Conservation (phyloP, 345 rosid species). For the Murraya paniculata region DNA sequence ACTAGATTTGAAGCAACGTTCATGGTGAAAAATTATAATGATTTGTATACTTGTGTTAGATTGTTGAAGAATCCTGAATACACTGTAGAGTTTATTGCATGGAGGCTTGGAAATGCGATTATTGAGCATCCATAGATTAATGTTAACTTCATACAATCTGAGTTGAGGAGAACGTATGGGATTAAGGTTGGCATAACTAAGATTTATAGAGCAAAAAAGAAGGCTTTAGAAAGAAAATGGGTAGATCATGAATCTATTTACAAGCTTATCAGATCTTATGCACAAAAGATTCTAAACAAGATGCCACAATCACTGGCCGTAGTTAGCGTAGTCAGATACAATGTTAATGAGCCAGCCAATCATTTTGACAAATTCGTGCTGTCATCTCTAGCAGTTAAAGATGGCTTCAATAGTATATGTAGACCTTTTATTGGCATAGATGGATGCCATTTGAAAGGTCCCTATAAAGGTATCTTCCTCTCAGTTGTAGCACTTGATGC, state of each 20-base stretch:
- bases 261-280: not conserved
- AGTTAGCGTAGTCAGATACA: not conserved
- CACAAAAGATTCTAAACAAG: not conserved
- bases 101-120: no score
- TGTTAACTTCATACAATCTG: not conserved
- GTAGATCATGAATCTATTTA: not conserved
- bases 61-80: no score
- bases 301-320: not conserved
- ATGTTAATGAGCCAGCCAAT: not conserved
- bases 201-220: not conserved
- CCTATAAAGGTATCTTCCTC: not conserved
- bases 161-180: not conserved
- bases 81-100: no score
- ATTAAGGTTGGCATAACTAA: not conserved
- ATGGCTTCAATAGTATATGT: not conserved
- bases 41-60: no score
- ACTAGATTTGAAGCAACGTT: no score
- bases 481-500: not conserved
- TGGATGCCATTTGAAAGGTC: not conserved
- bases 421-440: not conserved
- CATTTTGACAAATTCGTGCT: not conserved
- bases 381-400: not conserved
- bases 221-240: not conserved
- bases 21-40: no score
- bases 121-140: no score